phyloP scores from a whole-genome alignment of 371 early-diverging fungal species.

The Nematocida homosporus region DNA sequence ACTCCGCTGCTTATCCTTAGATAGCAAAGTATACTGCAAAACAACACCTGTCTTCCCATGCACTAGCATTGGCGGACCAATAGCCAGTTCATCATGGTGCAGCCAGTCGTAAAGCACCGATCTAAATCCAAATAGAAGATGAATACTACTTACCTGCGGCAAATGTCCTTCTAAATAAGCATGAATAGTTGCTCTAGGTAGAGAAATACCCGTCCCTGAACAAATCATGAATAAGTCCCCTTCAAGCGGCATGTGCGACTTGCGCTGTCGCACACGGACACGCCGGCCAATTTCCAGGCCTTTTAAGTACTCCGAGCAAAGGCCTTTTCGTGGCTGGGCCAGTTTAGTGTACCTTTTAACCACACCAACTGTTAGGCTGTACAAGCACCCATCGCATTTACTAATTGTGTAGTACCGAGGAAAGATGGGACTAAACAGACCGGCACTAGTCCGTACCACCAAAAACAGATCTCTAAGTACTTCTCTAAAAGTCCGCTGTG shows the following conservation, averaged over 20 bases:
- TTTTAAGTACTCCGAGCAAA: conserved; percentile 65
- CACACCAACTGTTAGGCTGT: conserved; percentile 54
- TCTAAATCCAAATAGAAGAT: conserved; percentile 64
- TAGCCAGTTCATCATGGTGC: conserved; percentile 32
- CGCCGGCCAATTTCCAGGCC: neutral
- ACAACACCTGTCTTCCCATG: neutral
- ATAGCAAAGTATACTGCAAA: neutral
- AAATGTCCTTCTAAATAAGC: conserved; percentile 51
- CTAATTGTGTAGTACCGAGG: conserved; percentile 65
- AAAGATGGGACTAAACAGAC: conserved; percentile 45
- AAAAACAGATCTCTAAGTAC: conserved; percentile 49
- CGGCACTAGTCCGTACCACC: conserved; percentile 22
- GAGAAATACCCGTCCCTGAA: conserved; percentile 66
- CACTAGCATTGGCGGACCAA: no score
- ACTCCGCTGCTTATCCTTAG: neutral
- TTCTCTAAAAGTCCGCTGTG: conserved; percentile 58
- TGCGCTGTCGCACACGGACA: conserved; percentile 49
- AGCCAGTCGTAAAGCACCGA: conserved; percentile 55
- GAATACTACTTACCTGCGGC: neutral
- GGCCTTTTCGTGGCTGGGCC: conserved; percentile 38
- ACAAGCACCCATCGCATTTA: conserved; percentile 41
- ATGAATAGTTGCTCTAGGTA: conserved; percentile 55
- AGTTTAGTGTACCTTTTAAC: conserved; percentile 42
- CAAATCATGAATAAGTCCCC: conserved; percentile 62
- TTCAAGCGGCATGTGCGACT: conserved; percentile 40